Conservation (phyloP, 306 rosid species). For the Arachis stenosperma region DNA sequence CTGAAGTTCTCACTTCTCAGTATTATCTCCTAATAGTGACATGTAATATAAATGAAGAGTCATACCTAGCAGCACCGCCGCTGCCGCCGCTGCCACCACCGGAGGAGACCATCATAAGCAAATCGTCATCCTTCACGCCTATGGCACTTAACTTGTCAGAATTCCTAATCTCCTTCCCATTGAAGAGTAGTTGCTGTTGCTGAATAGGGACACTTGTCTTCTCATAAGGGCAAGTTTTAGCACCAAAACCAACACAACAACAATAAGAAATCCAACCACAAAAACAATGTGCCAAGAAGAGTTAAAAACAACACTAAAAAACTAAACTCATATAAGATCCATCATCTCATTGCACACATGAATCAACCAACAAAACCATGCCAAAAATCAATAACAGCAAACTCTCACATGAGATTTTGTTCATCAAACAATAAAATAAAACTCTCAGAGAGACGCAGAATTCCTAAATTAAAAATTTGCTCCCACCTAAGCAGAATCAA, state of each 20-base stretch:
- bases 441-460: too few species aligned
- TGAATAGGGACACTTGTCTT: slow-evolving; percentile 85
- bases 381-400: neutral
- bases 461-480: neutral
- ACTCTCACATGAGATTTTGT: neutral
- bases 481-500: too few species aligned
- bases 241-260: slow-evolving; percentile 27
- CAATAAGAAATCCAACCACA: slow-evolving; percentile 37
- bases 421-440: slow-evolving; percentile 13
- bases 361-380: slow-evolving; percentile 14
- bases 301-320: neutral
- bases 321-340: slow-evolving; percentile 28
- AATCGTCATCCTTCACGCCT: slow-evolving; percentile 91
- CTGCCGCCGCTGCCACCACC: slow-evolving; percentile 21
- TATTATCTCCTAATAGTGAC: slow-evolving; percentile 12
- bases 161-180: slow-evolving; percentile 79
- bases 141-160: slow-evolving; percentile 71
- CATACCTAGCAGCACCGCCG: slow-evolving; percentile 57
- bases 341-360: slow-evolving; percentile 23
- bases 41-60: slow-evolving; percentile 20
- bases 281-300: neutral
- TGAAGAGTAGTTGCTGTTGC: slow-evolving; percentile 81
- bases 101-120: slow-evolving; percentile 78
- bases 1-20: slow-evolving; percentile 12
- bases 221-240: slow-evolving; percentile 37